These are phyloP conservation scores for Olyra latifolia DNA, from an alignment of 176 grass and related monocot species.

Conservation along the genomic window DNA sequence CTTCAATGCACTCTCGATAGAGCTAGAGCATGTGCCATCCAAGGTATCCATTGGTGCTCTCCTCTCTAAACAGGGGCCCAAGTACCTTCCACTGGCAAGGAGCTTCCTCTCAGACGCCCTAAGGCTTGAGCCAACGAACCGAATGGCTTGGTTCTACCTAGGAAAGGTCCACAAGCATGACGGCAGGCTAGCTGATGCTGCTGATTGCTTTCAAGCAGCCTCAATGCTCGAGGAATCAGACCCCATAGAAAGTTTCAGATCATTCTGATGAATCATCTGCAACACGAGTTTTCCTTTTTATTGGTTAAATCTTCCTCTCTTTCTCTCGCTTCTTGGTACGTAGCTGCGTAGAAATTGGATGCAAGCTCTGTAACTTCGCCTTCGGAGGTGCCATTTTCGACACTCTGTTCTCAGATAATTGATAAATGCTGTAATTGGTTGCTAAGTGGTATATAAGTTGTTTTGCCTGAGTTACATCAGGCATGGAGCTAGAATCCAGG, in stretches of 20 bases:
- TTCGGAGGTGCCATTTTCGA: neutral
- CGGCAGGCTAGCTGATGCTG: constrained; percentile 68
- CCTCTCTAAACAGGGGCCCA: constrained; percentile 62
- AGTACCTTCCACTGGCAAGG: constrained; percentile 70
- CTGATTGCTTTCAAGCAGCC: constrained; percentile 90
- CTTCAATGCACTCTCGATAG: constrained; percentile 61
- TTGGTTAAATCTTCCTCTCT: constrained; percentile 8
- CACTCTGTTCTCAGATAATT: neutral
- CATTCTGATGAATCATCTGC: constrained; percentile 39
- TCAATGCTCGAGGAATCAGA: constrained; percentile 83
- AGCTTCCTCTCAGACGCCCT: constrained; percentile 91
- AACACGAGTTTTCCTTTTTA: constrained; percentile 27
- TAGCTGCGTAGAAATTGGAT: constrained; percentile 35
- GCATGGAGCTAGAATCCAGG: neutral
- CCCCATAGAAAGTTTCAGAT: constrained; percentile 81
- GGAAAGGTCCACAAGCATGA: constrained; percentile 87
- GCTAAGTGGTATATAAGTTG: constrained; percentile 27
- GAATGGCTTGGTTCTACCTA: constrained; percentile 84
- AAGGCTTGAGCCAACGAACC: constrained; percentile 75
- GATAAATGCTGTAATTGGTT: constrained; percentile 38
- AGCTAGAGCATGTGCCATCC: constrained; percentile 72
- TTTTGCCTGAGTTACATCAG: neutral
- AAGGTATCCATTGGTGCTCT: constrained; percentile 79
- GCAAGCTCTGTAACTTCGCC: constrained; percentile 28
- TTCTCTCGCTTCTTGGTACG: constrained; percentile 31